Percentiles rank a stretch among this genome's conserved stretches.
These are phyloP conservation scores for Glycyrrhiza uralensis DNA, from an alignment of 306 rosid species.

Conservation along the genomic window DNA sequence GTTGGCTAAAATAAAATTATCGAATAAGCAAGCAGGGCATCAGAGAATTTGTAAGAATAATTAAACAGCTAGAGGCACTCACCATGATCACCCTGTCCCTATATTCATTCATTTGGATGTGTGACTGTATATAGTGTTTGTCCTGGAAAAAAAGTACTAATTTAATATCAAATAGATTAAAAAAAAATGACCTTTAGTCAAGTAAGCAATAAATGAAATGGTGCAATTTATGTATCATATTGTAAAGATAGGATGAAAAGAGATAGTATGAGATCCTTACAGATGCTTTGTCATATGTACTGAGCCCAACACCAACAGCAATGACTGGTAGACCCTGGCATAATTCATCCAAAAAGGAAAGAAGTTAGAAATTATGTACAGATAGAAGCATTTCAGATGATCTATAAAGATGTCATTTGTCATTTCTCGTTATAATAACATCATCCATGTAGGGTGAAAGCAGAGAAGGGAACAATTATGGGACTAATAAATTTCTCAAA, in stretches of 20 bases:
- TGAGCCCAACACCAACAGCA: conserved; percentile 86
- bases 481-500: no score
- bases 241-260: conserved; percentile 8
- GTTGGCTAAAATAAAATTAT: conserved; percentile 54
- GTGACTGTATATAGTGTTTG: conserved; percentile 86
- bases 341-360: conserved; percentile 19
- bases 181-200: neutral
- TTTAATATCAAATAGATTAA: conserved; percentile 12
- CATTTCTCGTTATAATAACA: neutral
- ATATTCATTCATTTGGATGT: conserved; percentile 90
- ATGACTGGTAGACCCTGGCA: conserved; percentile 86
- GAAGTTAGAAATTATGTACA: neutral
- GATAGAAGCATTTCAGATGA: neutral
- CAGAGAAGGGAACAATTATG: neutral
- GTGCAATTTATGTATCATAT: neutral
- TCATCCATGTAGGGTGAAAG: neutral
- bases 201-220: neutral
- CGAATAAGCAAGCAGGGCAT: conserved; percentile 17
- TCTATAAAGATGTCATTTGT: neutral
- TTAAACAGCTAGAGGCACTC: conserved; percentile 30
- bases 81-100: conserved; percentile 89
- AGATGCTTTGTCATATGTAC: conserved; percentile 91
- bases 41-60: neutral
- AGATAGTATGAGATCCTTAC: conserved; percentile 51
- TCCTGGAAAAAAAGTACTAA: conserved; percentile 46